Base-by-base conservation (phyloP, 1,284 basidiomycete species). In the Cryptococcus deneoformans region DNA sequence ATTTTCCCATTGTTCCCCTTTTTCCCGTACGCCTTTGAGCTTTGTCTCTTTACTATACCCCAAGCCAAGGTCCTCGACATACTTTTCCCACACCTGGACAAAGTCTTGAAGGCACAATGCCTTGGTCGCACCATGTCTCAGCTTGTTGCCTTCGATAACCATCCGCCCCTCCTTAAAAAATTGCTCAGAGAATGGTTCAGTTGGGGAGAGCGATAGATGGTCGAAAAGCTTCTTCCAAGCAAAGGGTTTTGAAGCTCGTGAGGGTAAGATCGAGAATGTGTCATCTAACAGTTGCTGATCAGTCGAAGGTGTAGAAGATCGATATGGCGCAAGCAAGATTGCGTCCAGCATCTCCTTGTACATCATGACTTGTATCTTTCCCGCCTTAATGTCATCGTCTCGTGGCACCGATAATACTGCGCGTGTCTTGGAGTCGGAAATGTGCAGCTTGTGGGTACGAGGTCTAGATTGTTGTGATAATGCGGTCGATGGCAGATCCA, bases 281-380 rank as follows among this genome's bases (percentile, higher is more conserved):
- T 34, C 38, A 29, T 8, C 42, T 38, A 40, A 12, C 34, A 29
- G 46, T 8, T 47, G 8, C 12, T 29, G 16, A 24, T 47, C 46
- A 12, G 8, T 9, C 9, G 45, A 10, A 16, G 43, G 24, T n/a
- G 43, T 14, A 14, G 10, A 5, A 3, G 29, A 35, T 9, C 42
- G 51, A 36, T 9, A 16, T 24, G 20, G 24, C 3, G 62, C 40
- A 12, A 65, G 50, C 2, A 78, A 56, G 40, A 78, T 68, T 9
- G 70, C 76, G 43, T 82, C 81, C 11, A 92, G 78, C 46, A 93
- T 82, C 50, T 86, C 85, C 67, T 86, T 84, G 73, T 93, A 93
- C 36, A 91, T 73, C 89, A 92, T 92, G 5, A 92, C 81, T 71
- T 93, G 90, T 16, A 90, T 77, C n/a, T 83, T 83, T 0, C 89